A percentile compares a stretch with the other conserved stretches of the same genome.
Conservation (phyloP, 2,329 filamentous ascomycete species). For the Cladosporium sp. region DNA sequence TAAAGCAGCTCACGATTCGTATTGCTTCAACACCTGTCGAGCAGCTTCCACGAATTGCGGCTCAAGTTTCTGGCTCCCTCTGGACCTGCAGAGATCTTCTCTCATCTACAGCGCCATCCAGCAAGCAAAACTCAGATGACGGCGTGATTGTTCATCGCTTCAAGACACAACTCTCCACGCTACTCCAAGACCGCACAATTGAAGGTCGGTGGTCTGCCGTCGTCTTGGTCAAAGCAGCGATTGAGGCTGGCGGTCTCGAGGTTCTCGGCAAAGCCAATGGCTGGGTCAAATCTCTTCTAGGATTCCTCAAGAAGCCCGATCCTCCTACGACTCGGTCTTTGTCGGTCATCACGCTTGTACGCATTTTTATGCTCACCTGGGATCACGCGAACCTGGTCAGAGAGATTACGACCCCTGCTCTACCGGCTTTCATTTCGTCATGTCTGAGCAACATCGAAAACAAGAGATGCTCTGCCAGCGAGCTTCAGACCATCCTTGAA, state of each 20-base stretch:
- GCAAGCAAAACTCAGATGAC: conserved; percentile 57
- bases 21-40: conserved; percentile 65
- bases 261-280: conserved; percentile 64
- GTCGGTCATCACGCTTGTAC: conserved; percentile 67
- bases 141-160: conserved; percentile 72
- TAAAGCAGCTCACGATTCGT: conserved; percentile 54
- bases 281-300: conserved; percentile 73
- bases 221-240: conserved; percentile 69
- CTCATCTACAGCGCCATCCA: conserved; percentile 52
- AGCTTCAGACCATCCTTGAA: conserved; percentile 61
- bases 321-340: conserved; percentile 69
- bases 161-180: conserved; percentile 67
- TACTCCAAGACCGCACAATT: conserved; percentile 68
- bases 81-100: conserved; percentile 53
- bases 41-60: conserved; percentile 67
- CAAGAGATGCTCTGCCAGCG: conserved; percentile 27
- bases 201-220: conserved; percentile 73
- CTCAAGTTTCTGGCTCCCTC: conserved; percentile 56
- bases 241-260: conserved; percentile 82
- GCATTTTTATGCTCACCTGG: conserved; percentile 77
- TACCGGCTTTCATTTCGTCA: conserved; percentile 66
- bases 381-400: conserved; percentile 75
- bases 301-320: conserved; percentile 74
- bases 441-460: conserved; percentile 58
- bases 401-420: conserved; percentile 78